Evolutionary conservation across 192 early-diverging fungal genomes (phyloP).

Genomic region (Pecoramyces ruminantium): DNA sequence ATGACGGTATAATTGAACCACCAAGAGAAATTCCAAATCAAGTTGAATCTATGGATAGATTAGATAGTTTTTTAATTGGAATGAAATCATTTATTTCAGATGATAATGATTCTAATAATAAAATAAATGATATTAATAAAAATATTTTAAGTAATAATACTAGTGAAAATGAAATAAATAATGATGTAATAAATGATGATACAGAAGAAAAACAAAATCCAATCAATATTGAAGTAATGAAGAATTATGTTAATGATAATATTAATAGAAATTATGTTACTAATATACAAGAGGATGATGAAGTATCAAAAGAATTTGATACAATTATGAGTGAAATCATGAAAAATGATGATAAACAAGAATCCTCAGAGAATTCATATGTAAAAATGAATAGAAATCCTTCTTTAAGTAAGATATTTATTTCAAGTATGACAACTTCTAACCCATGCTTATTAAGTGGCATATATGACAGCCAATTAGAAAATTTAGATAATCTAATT

Average conservation of each 20-base stretch:
- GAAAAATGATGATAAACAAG: neutral
- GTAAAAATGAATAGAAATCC: neutral
- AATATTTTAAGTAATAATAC: neutral
- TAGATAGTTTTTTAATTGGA: neutral
- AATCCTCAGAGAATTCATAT: neutral
- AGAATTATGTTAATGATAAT: neutral
- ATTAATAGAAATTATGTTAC: neutral
- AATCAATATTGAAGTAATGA: neutral
- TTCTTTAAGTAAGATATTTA: neutral
- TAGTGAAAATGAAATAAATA: neutral
- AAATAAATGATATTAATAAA: neutral
- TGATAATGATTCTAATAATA: neutral
- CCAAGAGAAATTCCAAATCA: neutral
- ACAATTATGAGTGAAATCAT: neutral
- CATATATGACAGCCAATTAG: neutral
- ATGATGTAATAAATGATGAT: neutral
- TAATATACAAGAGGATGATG: neutral
- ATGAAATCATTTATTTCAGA: neutral
- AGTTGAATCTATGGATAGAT: neutral
- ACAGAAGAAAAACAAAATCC: neutral
- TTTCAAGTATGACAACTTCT: neutral
- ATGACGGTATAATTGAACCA: neutral
- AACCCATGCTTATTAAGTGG: neutral
- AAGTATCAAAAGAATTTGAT: neutral
- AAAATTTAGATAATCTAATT: neutral